phyloP scores from a whole-genome alignment of 441 rosid species.

The Isatis lusitanica region DNA sequence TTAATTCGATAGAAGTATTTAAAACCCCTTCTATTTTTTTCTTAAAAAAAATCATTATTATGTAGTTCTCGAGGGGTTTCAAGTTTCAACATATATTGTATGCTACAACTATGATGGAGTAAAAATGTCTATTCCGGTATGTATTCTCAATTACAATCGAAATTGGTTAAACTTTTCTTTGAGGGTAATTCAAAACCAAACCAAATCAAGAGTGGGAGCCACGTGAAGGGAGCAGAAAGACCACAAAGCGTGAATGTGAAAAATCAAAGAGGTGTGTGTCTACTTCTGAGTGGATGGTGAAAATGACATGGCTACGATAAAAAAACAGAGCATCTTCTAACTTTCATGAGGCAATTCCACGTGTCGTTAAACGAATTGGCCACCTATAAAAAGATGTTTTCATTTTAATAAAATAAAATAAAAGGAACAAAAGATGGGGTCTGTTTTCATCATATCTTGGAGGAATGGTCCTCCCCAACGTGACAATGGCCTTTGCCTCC shows the following conservation, averaged over 20 bases:
- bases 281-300: constrained; percentile 28
- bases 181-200: neutral
- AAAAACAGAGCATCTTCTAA: constrained; percentile 21
- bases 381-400: constrained; percentile 21
- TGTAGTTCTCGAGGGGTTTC: constrained; percentile 1
- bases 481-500: constrained; percentile 19
- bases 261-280: constrained; percentile 15
- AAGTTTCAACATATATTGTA: constrained; percentile 7
- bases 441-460: constrained; percentile 31
- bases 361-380: constrained; percentile 9
- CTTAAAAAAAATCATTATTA: neutral
- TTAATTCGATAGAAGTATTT: neutral
- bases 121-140: constrained; percentile 25
- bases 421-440: constrained; percentile 1
- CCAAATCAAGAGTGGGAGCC: constrained; percentile 11
- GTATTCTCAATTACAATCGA: constrained; percentile 5
- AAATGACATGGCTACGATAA: constrained; percentile 26
- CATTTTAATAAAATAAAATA: neutral
- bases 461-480: constrained; percentile 34
- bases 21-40: constrained; percentile 1
- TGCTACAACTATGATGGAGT: constrained; percentile 22
- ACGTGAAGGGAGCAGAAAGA: constrained; percentile 26
- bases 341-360: constrained; percentile 14
- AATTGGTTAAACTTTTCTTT: neutral
- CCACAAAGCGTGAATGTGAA: constrained; percentile 32